phyloP scores from a whole-genome alignment of 139 green algal genomes.

The Chlamydomonas incerta region DNA sequence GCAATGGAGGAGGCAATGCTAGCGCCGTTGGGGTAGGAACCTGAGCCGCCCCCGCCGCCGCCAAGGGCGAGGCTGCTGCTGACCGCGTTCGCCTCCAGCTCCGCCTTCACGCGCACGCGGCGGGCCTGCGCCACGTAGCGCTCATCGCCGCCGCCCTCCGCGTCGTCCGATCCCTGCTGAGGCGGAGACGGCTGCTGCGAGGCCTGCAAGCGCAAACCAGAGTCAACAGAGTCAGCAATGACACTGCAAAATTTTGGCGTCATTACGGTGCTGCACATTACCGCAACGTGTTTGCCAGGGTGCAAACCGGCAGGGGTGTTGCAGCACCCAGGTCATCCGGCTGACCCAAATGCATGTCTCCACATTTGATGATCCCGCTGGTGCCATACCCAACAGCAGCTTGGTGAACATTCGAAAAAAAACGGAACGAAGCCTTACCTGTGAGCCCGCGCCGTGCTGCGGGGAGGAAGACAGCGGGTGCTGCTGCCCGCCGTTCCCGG shows the following conservation, averaged over 20 bases:
- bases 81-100: background rate
- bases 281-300: no score
- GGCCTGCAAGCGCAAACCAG: background rate
- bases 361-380: no score
- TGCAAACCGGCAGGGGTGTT: no score
- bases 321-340: no score
- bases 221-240: no score
- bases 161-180: background rate
- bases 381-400: no score
- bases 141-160: background rate
- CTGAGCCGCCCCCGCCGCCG: background rate
- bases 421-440: no score
- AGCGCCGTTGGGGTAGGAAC: background rate
- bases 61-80: background rate
- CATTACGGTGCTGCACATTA: no score
- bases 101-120: background rate
- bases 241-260: no score
- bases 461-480: constrained; percentile 18
- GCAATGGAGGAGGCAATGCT: background rate
- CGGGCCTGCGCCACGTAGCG: background rate
- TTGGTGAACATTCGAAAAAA: no score
- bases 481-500: background rate
- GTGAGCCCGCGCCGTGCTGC: background rate
- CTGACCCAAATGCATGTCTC: no score
- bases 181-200: constrained; percentile 19